Base-by-base conservation (phyloP, 2,329 filamentous ascomycete species). In the Hirsutella minnesotensis region DNA sequence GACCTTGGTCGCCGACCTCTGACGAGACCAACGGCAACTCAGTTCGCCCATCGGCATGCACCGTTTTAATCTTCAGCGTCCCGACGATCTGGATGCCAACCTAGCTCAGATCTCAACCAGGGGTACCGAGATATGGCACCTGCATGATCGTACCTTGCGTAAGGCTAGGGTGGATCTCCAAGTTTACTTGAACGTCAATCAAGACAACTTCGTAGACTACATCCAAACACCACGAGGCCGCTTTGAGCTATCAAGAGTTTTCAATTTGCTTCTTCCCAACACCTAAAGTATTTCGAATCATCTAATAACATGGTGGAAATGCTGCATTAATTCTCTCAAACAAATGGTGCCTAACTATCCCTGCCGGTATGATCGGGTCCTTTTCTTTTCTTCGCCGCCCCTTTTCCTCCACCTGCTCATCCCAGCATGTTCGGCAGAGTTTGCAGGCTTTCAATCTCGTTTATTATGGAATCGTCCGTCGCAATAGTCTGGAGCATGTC, bases 381-480 rank as follows among this genome's bases (percentile, higher is more conserved):
- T 22, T 19, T 16, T 22, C 30, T 20, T 18, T 5, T 9, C 33
- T 5, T 19, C 33, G 13, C 10, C 9, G 35, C 35, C 8, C 20
- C 13, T 22, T 10, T 18, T 24, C 8, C 12, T 21, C 19, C 16
- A 39, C 5, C 22, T 5, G 5, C 12, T 41, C 40, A 53, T 3
- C 49, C 48, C 19, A 51, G 38, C 39, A 56, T 36, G 13, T 47
- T 47, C 5, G 54, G 47, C 34, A 51, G 22, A 4, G 44, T 40
- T 22, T 56, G 50, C 9, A 55, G 46, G 34, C 50, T 58, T 46
- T 75, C 71, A 50, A 79, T 75, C 51, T 78, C 73, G 44, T 61
- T 67, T 61, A 78, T 76, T 48, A 79, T 77, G 36, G 66, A 68
- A 49, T 79, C 75, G 48, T 79, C 74, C 1, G 70, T 68, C 16